Evolutionary conservation across 495 filamentous ascomycete genomes (phyloP).

Genomic region (Penicillium silybi): DNA sequence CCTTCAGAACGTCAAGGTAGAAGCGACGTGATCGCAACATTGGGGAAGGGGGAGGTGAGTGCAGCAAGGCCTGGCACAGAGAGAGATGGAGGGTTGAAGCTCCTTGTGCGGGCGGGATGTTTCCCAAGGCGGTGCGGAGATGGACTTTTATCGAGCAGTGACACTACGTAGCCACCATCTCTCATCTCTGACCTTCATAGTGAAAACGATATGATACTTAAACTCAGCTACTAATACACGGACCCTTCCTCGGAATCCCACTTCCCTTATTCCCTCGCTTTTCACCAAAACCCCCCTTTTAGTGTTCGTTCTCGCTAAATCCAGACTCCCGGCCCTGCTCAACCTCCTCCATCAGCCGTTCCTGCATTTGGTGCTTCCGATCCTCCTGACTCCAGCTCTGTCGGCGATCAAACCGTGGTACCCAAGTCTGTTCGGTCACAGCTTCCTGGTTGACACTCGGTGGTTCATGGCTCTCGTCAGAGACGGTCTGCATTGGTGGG

Average conservation of each 20-base stretch:
- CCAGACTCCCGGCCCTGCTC: constrained; percentile 26
- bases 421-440: constrained; percentile 19
- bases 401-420: constrained; percentile 22
- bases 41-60: constrained; percentile 12
- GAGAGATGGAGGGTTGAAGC: neutral
- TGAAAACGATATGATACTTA: neutral
- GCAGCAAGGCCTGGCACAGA: neutral
- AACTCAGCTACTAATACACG: neutral
- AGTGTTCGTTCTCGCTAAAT: constrained; percentile 24
- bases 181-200: neutral
- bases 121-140: constrained; percentile 27
- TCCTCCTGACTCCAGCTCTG: constrained; percentile 39
- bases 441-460: neutral
- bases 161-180: neutral
- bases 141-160: constrained; percentile 16
- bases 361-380: constrained; percentile 32
- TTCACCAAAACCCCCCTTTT: neutral
- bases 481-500: neutral
- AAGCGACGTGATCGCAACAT: constrained; percentile 45
- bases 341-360: constrained; percentile 20
- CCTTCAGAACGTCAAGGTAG: constrained; percentile 38
- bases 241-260: neutral
- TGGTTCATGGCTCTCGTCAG: neutral
- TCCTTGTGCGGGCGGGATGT: constrained; percentile 14
- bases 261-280: neutral